These are phyloP conservation scores for Guyanaporus albipodus DNA, from an alignment of 768 basidiomycete genomes.

Conservation along the genomic window DNA sequence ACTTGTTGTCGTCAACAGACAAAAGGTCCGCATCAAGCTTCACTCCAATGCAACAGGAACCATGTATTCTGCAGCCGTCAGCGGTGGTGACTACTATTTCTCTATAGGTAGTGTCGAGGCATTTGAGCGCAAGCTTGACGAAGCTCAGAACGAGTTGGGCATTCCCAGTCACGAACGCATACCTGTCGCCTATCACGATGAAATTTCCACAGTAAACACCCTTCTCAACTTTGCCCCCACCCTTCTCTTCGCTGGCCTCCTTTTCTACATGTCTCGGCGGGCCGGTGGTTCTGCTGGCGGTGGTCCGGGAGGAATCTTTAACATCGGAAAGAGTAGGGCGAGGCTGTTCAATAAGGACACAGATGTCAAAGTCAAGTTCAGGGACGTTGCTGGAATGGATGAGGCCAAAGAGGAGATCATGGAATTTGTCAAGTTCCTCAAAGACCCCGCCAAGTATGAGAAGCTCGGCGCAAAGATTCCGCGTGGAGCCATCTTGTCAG, in stretches of 20 bases:
- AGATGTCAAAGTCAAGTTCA: conserved; percentile 88
- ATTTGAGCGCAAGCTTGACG: conserved; percentile 93
- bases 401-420: conserved; percentile 99
- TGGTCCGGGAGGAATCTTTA: conserved; percentile 88
- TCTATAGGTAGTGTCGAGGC: conserved; percentile 97
- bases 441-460: conserved; percentile 92
- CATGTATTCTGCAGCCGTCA: conserved; percentile 61
- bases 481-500: conserved; percentile 90
- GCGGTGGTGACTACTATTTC: conserved; percentile 78
- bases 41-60: conserved; percentile 84
- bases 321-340: conserved; percentile 92
- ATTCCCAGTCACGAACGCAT: conserved; percentile 92
- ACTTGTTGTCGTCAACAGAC: conserved; percentile 86
- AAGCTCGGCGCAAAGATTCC: conserved; percentile 97
- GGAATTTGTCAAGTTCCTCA: conserved; percentile 99
- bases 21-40: conserved; percentile 86
- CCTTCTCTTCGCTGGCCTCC: conserved; percentile 81
- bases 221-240: conserved; percentile 94
- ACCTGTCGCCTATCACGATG: conserved; percentile 95
- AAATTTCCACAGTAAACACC: conserved; percentile 80
- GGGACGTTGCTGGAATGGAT: conserved; percentile 99
- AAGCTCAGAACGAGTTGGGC: conserved; percentile 87
- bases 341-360: conserved; percentile 97
- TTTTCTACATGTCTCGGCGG: conserved; percentile 81
- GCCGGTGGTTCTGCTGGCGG: conserved; percentile 57